Base-by-base conservation (phyloP, 73 alveolate genomes). In the Tetrahymena borealis region DNA sequence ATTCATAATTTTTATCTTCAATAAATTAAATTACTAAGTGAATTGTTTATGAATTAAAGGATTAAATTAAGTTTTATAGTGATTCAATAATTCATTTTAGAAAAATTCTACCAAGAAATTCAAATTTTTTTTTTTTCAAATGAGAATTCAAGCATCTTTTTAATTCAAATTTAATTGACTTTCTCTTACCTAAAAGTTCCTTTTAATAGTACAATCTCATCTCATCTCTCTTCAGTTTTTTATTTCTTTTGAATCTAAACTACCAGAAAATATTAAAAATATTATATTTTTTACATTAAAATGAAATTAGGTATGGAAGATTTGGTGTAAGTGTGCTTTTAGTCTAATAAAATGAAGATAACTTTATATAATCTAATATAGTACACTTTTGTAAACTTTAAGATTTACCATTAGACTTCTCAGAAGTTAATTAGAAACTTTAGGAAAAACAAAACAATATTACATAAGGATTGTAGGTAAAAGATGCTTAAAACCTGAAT, bases 291-390 rank as follows among this genome's bases (percentile, higher is more conserved):
- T 60, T 60, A 60, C n/a, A 15, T 24, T 60, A 60, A 15, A 20
- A 60, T 15, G n/a, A n/a, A n/a, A n/a, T 24, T 60, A 60, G 85
- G 40, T 93, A 36, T 40, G 95, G 95, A 39, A 79, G 79, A 31
- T 93, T 39, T 93, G 95, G 93, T 3, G 18, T 93, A 32, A 79
- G 93, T 28, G 11, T 93, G 79, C 28, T 93, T 33, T 16, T 79
- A 0, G 90, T 38, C 10, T 18, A 92, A 41, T 40, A 41, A 32
- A 79, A 37, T 37, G 40, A 15, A 38, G 40, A 39, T n/a, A 91
- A 93, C 79, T 39, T 93, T 28, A n/a, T 37, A 2, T 78, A 85
- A 32, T 93, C 33, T 60, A 38, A 77, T 11, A 60, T 39, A 32
- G 90, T 60, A 60, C 85, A 60, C 28, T 60, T 60, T 60, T 60